phyloP scores from a whole-genome alignment of 2,329 filamentous ascomycete species.

The Cryphonectria carpinicola region DNA sequence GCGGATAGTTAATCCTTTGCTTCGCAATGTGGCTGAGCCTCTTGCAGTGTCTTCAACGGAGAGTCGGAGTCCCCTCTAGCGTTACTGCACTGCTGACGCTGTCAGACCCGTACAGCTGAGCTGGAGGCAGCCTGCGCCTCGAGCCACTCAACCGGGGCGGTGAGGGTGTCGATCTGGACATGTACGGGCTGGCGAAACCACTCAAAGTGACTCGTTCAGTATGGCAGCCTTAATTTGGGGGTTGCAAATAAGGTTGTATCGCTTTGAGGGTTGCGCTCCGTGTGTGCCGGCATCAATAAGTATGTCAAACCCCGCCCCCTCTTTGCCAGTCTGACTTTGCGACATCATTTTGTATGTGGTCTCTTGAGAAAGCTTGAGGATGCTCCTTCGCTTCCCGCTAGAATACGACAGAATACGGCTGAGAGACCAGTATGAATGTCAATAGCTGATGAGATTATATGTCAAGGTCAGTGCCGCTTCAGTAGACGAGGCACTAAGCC shows the following conservation, averaged over 20 bases:
- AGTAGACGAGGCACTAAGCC: neutral
- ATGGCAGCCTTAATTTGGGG: neutral
- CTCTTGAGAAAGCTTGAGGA: neutral
- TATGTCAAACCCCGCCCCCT: neutral
- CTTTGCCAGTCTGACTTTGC: neutral
- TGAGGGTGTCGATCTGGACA: neutral
- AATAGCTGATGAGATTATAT: neutral
- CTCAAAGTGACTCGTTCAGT: neutral
- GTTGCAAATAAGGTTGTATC: neutral
- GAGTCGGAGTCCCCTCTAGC: neutral
- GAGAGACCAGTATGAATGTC: too few species aligned
- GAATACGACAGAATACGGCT: too few species aligned
- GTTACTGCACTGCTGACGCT: slow-evolving; percentile 6
- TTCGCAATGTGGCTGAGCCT: slow-evolving; percentile 7
- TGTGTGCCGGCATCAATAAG: too few species aligned
- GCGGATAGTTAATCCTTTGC: neutral
- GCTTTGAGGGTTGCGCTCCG: neutral
- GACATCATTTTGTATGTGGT: neutral
- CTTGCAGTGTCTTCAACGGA: neutral
- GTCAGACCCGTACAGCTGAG: neutral
- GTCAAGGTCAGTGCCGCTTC: neutral
- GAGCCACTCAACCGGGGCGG: neutral
- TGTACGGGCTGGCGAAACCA: neutral
- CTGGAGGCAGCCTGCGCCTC: slow-evolving; percentile 12
- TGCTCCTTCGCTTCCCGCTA: neutral